Percentiles rank a stretch among this genome's conserved stretches.
Conservation (phyloP, 2,329 filamentous ascomycete genomes). For the Trichoderma oligosporum region DNA sequence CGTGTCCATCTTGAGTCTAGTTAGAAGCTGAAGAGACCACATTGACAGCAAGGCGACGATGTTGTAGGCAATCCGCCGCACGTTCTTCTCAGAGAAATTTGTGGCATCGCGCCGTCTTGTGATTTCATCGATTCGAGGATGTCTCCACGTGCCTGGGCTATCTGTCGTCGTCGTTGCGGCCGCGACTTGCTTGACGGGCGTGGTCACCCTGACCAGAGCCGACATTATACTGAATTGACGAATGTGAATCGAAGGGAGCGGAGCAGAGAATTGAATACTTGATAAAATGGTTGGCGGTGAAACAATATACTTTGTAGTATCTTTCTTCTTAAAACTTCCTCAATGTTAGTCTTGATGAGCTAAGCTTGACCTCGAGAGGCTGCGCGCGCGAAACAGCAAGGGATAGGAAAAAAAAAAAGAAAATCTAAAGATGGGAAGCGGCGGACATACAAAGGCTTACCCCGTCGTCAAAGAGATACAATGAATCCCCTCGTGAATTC, state of each 20-base stretch:
- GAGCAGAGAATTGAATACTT: neutral
- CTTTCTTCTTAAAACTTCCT: neutral
- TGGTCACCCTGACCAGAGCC: conserved; percentile 30
- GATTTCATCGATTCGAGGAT: conserved; percentile 86
- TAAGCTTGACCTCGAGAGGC: neutral
- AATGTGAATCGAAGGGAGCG: too few relatives aligned
- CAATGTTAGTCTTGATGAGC: conserved; percentile 8
- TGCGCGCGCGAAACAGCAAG: conserved; percentile 7
- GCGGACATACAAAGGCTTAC: neutral
- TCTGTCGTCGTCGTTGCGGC: conserved; percentile 39
- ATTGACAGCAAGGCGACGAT: conserved; percentile 43
- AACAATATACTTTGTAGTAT: neutral
- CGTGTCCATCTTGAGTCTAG: conserved; percentile 36
- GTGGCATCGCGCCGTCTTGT: conserved; percentile 72
- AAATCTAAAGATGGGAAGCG: neutral
- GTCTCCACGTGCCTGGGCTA: conserved; percentile 79
- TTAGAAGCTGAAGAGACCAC: conserved; percentile 35
- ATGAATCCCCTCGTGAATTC: neutral
- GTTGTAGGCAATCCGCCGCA: conserved; percentile 68
- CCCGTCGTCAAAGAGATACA: neutral
- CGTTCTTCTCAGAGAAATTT: conserved; percentile 74
- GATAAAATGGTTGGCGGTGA: neutral
- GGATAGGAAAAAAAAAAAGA: neutral
- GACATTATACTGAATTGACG: conserved; percentile 30
- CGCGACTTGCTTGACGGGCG: conserved; percentile 41